Base-by-base conservation (phyloP, 1,139 yeast species). In the Kodamaea fungicola region DNA sequence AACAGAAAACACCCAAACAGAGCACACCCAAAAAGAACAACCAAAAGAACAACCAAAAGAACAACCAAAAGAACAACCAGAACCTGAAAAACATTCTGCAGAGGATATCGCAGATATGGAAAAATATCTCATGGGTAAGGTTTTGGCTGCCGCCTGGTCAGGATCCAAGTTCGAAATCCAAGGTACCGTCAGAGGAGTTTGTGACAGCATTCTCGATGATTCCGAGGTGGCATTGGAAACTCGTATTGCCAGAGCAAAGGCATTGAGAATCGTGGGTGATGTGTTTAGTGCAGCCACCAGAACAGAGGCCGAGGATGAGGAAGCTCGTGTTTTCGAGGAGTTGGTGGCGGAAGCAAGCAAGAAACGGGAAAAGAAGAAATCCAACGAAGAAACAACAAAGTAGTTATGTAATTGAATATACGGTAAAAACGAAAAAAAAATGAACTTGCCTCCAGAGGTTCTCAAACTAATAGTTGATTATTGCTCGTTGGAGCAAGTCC, bases 121-220 rank as follows among this genome's bases (percentile, higher is more conserved):
- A 55, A 83, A 89, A 50, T 74, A 83, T 40, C 66, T 90, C 32
- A 78, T 88, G 78, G 97, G 96, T 29, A 92, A 90, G 57, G 90
- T 90, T 3, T 68, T 90, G 35, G 90, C 94, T 3, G 97, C 97
- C 0, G 96, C 97, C 7, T 90, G 98, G 98, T 83, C 84, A 34
- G 97, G 97, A 1, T 86, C 96, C 16, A 81, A 80, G 51, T 83
- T 81, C 59, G 98, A 90, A 59, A 85, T 90, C 41, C 92, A 86
- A 55, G 77, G 92, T n/a, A 87, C 95, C 1, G 71, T 88, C 26
- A 68, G 97, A 41, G 87, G 79, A 16, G 97, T 90, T 10, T 90
- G 96, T 58, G 96, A 89, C 55, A 64, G 62, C 33, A 82, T 89
- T 4, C 67, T 92, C 37, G 83, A 83, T 47, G 87, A 84, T 54